Conservation (phyloP, 2,329 filamentous ascomycete genomes). For the Aspergillus fumigatus region DNA sequence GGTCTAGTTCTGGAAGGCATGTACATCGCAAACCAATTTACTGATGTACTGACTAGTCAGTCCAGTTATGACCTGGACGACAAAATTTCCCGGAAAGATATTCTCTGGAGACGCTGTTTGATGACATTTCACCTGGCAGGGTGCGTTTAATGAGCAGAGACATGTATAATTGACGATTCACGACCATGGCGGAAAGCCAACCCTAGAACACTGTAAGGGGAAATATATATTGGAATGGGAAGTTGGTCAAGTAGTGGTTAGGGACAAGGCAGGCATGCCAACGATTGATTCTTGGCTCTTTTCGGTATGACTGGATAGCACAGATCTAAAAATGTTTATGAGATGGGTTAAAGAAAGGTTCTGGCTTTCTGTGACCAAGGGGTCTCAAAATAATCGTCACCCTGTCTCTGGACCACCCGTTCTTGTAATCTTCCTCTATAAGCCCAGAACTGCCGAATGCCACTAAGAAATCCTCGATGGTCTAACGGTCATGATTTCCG, state of each 20-base stretch:
- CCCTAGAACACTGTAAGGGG: neutral
- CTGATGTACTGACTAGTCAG: slow-evolving; percentile 5
- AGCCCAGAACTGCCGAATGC: too few species aligned
- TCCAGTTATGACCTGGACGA: too few species aligned
- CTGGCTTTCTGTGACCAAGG: neutral
- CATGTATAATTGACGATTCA: too few species aligned
- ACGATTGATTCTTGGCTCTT: neutral
- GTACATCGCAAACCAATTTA: neutral
- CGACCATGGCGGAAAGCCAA: neutral
- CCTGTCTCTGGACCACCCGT: too few species aligned
- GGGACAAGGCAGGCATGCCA: neutral
- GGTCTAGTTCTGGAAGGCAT: slow-evolving; percentile 21
- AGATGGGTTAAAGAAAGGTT: neutral
- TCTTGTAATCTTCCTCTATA: too few species aligned
- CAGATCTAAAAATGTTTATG: neutral
- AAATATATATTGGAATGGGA: neutral
- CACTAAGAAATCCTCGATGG: slow-evolving; percentile 5
- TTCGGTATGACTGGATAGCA: neutral
- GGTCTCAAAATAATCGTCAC: too few species aligned
- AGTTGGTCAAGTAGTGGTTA: neutral
- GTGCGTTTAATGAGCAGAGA: too few species aligned
- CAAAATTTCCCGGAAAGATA: too few species aligned
- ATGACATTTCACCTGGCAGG: too few species aligned
- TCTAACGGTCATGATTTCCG: neutral
- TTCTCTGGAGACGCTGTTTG: too few species aligned